Base-by-base conservation (phyloP, 2,329 filamentous ascomycete species). In the Bipolaris gigantea region DNA sequence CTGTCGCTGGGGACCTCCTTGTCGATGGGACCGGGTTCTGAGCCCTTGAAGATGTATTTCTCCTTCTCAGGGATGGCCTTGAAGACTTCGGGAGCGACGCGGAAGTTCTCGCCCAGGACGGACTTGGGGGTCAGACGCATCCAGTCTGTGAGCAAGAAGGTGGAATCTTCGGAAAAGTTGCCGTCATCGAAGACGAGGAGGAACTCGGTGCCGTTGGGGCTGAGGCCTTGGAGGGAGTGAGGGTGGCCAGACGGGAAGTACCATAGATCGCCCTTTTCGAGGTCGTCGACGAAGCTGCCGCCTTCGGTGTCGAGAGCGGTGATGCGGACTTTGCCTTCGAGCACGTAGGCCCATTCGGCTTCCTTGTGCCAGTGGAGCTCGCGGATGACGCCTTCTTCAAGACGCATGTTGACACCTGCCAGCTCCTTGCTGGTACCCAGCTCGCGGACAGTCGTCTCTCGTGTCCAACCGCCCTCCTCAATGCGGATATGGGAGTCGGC, bases 361-460 rank as follows among this genome's bases (percentile, higher is more conserved):
- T 90, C 86, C 63, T 89, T 89, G 77, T 92, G 89, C 89, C 89
- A 92, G 69, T 92, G 89, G 8, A 92, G 79, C 71, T 92, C 89
- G 25, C 89, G 86, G 62, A 89, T 89, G 30, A 87, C 88, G 33
- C 88, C 87, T 59, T 84, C 76, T 35, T 87, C 88, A 2, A 92
- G 83, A 10, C 88, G 83, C 89, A 92, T 92, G 71, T 92, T 90
- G 50, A 91, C 89, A 36, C 86, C 85, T 2, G 89, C 89, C 40
- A 92, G 81, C 68, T 90, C 86, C n/a, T 84, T 80, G 62, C 85
- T 88, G 7, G 82, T 82, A 30, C 82, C 80, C 3, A 89, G 78
- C 73, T 89, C 85, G 30, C 84, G 81, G 15, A 85, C 75, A 4
- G 86, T 89, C 0, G 88, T 90, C 72, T 91, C 86, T 21, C 88